phyloP scores from a whole-genome alignment of 139 green algal genomes.

The Mesostigma viride region DNA sequence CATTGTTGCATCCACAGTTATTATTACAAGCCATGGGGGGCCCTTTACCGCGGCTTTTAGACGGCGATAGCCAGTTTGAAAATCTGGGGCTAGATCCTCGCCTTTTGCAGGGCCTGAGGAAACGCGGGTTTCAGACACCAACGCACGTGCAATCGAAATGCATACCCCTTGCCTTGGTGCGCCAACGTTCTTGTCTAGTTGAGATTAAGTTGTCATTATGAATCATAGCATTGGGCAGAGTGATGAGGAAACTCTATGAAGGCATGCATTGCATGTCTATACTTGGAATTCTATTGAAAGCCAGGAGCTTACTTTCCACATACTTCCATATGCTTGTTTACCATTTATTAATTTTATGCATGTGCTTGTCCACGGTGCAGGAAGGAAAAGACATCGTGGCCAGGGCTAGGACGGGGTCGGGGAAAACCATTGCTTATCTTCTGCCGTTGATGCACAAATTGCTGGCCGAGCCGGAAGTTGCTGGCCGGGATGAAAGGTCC shows the following conservation, averaged over 20 bases:
- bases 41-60: too few relatives aligned
- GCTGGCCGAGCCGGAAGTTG: neutral
- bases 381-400: conserved; percentile 22
- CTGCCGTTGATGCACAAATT: conserved; percentile 33
- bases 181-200: neutral
- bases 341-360: too few relatives aligned
- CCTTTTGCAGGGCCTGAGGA: conserved; percentile 13
- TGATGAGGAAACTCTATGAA: too few relatives aligned
- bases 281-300: conserved; percentile 1
- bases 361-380: too few relatives aligned
- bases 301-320: too few relatives aligned
- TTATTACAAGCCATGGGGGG: too few relatives aligned
- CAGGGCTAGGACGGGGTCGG: conserved; percentile 26
- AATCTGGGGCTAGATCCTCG: conserved; percentile 22
- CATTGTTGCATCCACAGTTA: too few relatives aligned
- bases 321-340: too few relatives aligned
- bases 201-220: conserved; percentile 11
- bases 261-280: neutral
- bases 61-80: conserved; percentile 9
- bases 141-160: conserved; percentile 18
- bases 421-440: conserved; percentile 39
- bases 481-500: neutral
- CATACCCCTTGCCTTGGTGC: conserved; percentile 20
- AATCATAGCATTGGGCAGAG: too few relatives aligned
- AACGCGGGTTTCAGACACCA: conserved; percentile 7